Conservation (phyloP, 2,329 filamentous ascomycete genomes). For the Aspergillus sergii region DNA sequence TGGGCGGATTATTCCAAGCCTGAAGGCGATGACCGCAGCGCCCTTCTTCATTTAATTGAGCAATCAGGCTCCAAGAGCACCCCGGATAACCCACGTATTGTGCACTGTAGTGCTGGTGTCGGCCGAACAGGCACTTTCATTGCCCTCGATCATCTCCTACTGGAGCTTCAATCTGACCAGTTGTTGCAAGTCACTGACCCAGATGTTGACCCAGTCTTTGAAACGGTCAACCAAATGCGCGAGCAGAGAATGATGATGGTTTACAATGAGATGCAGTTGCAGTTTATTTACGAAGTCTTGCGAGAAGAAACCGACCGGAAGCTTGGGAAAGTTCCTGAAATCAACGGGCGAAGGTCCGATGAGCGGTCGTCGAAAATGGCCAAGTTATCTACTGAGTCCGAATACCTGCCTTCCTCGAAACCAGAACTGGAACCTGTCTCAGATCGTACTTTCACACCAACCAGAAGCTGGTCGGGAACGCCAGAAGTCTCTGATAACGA, state of each 20-base stretch:
- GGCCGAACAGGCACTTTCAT: constrained; percentile 96
- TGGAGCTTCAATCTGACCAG: constrained; percentile 75
- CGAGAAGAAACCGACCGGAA: constrained; percentile 55
- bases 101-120: constrained; percentile 89
- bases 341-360: constrained; percentile 25
- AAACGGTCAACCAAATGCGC: constrained; percentile 77
- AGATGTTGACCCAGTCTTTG: constrained; percentile 69
- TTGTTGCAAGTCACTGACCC: constrained; percentile 55
- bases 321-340: constrained; percentile 31
- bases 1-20: constrained; percentile 94
- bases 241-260: constrained; percentile 96
- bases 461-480: constrained; percentile 31
- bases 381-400: constrained; percentile 33
- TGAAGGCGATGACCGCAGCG: constrained; percentile 53
- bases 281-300: constrained; percentile 86
- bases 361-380: constrained; percentile 40
- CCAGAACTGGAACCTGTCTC: constrained; percentile 38
- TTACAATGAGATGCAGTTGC: constrained; percentile 80
- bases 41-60: constrained; percentile 55
- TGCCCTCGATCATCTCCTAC: constrained; percentile 85
- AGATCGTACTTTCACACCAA: constrained; percentile 27
- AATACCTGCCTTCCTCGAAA: constrained; percentile 35
- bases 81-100: constrained; percentile 71
- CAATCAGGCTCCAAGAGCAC: constrained; percentile 48
- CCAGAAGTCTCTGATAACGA: constrained; percentile 35